Percentiles rank a stretch among this genome's conserved stretches.
Evolutionary conservation across 164 flowering plant genomes (phyloP).

Genomic region (Umbellularia californica): DNA sequence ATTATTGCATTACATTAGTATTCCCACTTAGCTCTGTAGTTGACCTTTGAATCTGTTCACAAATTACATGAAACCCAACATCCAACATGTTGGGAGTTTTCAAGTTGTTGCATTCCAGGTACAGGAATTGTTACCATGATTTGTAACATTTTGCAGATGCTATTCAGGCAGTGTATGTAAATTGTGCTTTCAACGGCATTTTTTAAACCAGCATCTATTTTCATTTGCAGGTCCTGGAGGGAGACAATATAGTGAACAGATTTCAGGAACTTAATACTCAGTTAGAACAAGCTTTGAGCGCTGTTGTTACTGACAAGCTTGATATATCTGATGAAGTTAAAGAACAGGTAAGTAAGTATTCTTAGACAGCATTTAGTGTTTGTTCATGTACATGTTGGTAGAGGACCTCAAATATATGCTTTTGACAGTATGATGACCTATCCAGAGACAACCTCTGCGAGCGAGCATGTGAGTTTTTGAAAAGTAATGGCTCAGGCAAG

Average conservation of each 20-base stretch:
- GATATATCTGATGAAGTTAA: conserved; percentile 92
- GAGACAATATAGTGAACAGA: conserved; percentile 58
- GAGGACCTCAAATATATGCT: background rate
- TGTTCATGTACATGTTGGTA: background rate
- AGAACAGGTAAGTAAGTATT: conserved; percentile 62
- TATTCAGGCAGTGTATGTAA: too few relatives aligned
- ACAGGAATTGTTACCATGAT: too few relatives aligned
- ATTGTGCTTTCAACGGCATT: background rate
- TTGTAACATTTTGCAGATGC: too few relatives aligned
- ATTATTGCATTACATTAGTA: too few relatives aligned
- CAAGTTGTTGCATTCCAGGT: too few relatives aligned
- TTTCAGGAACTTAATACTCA: conserved; percentile 65
- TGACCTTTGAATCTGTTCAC: too few relatives aligned
- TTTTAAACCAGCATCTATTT: background rate
- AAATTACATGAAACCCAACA: too few relatives aligned
- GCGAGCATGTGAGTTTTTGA: background rate
- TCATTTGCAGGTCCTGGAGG: conserved; percentile 56
- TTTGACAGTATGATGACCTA: background rate
- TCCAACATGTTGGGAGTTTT: too few relatives aligned
- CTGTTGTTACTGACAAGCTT: conserved; percentile 58
- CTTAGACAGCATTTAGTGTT: background rate
- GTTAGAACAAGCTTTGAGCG: conserved; percentile 69
- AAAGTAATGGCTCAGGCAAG: background rate
- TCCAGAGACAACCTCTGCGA: background rate
- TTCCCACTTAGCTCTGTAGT: too few relatives aligned